These are phyloP conservation scores for Gossypium arboreum DNA, from an alignment of 345 rosid genomes.

Conservation along the genomic window DNA sequence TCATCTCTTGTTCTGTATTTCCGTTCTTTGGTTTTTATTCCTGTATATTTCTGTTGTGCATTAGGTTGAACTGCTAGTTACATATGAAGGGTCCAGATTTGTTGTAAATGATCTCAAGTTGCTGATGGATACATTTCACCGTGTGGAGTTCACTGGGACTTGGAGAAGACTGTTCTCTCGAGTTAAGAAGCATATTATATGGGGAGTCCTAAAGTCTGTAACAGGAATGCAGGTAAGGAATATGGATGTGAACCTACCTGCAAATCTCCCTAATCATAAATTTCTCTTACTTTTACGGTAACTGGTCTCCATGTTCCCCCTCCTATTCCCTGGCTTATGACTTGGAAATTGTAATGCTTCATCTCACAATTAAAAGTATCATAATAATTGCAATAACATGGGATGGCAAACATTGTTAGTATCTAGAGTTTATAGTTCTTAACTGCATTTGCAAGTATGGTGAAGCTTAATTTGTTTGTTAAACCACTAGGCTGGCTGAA, in stretches of 20 bases:
- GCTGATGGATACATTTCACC: constrained; percentile 94
- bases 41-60: constrained; percentile 9
- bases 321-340: neutral
- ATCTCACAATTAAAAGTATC: neutral
- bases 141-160: constrained; percentile 80
- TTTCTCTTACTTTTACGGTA: neutral
- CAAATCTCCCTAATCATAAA: neutral
- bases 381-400: neutral
- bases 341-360: neutral
- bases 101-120: constrained; percentile 94
- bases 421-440: neutral
- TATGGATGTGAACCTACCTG: neutral
- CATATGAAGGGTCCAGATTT: constrained; percentile 63
- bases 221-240: constrained; percentile 93
- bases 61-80: constrained; percentile 86
- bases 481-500: neutral
- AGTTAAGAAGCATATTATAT: constrained; percentile 93
- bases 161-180: constrained; percentile 98
- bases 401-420: neutral
- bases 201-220: constrained; percentile 97
- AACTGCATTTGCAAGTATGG: neutral
- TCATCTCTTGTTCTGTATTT: neutral
- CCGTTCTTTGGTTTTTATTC: constrained; percentile 3
- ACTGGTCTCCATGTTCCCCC: neutral
- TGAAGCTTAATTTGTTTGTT: constrained; percentile 3